These are phyloP conservation scores for Penicillium glabrum DNA, from an alignment of 2,329 filamentous ascomycete species.

Conservation along the genomic window DNA sequence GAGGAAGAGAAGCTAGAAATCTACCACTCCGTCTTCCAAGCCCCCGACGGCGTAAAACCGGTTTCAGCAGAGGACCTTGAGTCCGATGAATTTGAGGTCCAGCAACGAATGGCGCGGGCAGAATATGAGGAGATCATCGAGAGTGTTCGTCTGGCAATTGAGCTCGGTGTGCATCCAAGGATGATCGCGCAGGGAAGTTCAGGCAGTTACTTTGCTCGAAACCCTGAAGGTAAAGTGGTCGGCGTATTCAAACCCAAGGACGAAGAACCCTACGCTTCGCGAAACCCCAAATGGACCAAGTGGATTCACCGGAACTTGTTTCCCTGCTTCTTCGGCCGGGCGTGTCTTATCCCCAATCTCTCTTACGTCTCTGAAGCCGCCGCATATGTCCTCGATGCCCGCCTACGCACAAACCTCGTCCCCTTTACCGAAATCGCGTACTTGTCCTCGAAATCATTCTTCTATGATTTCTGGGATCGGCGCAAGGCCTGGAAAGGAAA, in stretches of 20 bases:
- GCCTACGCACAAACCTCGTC: slow-evolving; percentile 86
- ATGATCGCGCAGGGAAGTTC: slow-evolving; percentile 98
- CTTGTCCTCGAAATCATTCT: slow-evolving; percentile 93
- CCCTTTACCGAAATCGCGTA: slow-evolving; percentile 95
- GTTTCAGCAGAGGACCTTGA: slow-evolving; percentile 74
- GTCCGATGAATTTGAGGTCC: slow-evolving; percentile 56
- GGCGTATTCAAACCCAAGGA: slow-evolving; percentile 99
- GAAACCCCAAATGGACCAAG: slow-evolving; percentile 99
- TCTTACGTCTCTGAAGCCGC: slow-evolving; percentile 98
- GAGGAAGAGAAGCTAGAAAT: slow-evolving; percentile 92
- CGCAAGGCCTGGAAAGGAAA: slow-evolving; percentile 83
- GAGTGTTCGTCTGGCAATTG: slow-evolving; percentile 85
- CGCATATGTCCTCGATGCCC: slow-evolving; percentile 89
- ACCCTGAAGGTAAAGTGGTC: slow-evolving; percentile 87
- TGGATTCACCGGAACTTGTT: slow-evolving; percentile 99
- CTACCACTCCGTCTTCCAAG: slow-evolving; percentile 93
- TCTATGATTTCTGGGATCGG: slow-evolving; percentile 97
- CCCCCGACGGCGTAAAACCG: slow-evolving; percentile 82
- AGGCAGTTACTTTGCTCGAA: slow-evolving; percentile 95
- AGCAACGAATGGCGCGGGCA: slow-evolving; percentile 65
- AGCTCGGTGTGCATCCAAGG: slow-evolving; percentile 85
- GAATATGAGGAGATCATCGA: slow-evolving; percentile 89
- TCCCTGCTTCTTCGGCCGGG: slow-evolving; percentile 93
- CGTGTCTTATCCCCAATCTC: slow-evolving; percentile 93
- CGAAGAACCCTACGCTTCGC: slow-evolving; percentile 94